phyloP scores from a whole-genome alignment of 345 rosid genomes.

The Salix purpurea region DNA sequence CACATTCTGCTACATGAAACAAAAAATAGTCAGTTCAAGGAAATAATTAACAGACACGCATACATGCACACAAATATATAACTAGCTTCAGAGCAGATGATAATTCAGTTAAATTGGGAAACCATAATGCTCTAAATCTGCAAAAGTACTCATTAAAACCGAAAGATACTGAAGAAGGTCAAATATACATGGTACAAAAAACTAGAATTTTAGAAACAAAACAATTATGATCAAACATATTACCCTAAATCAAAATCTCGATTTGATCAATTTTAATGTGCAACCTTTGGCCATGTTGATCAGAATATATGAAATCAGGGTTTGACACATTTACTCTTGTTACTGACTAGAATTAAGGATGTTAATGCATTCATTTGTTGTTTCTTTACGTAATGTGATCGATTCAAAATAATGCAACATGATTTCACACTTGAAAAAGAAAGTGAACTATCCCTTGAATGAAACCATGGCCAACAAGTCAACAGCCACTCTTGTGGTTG shows the following conservation, averaged over 20 bases:
- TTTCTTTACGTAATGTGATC: background rate
- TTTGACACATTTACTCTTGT: background rate
- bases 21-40: background rate
- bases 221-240: background rate
- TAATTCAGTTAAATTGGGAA: background rate
- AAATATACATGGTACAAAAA: background rate
- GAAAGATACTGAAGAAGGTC: background rate
- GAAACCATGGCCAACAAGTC: too few species aligned
- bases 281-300: background rate
- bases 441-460: too few species aligned
- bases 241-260: background rate
- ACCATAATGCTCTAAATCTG: background rate
- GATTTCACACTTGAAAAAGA: too few species aligned
- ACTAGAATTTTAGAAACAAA: background rate
- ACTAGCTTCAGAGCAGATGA: background rate
- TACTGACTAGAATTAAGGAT: background rate
- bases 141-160: background rate
- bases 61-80: background rate
- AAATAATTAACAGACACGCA: background rate
- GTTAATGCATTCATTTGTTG: background rate
- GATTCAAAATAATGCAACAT: too few species aligned
- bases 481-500: background rate
- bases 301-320: background rate
- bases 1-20: conserved; percentile 40
- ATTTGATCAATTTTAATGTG: background rate